These are phyloP conservation scores for Gossypium lobatum DNA, from an alignment of 441 rosid species.

Conservation along the genomic window DNA sequence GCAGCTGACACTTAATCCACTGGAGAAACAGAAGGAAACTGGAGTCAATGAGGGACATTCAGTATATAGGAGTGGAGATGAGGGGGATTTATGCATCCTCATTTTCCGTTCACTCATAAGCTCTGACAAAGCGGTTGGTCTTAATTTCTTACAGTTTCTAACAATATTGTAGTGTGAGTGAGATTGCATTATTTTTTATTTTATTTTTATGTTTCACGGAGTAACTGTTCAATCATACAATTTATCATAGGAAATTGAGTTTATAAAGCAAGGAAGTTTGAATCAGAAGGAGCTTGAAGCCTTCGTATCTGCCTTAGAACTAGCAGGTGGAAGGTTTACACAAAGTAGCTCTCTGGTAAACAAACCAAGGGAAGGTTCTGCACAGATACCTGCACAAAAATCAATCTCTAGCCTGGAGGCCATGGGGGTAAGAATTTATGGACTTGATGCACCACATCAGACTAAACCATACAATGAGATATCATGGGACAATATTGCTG, in stretches of 20 bases:
- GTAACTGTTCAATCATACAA: neutral
- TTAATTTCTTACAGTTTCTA: constrained; percentile 14
- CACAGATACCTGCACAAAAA: constrained; percentile 39
- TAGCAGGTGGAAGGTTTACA: constrained; percentile 52
- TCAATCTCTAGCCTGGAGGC: constrained; percentile 56
- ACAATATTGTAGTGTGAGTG: neutral
- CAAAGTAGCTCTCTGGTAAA: constrained; percentile 30
- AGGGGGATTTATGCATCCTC: constrained; percentile 64
- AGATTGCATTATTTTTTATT: neutral
- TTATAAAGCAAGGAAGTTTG: constrained; percentile 76
- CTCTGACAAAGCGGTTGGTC: constrained; percentile 59
- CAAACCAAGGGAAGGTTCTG: constrained; percentile 35
- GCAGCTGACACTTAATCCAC: constrained; percentile 69
- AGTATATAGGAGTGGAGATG: constrained; percentile 21
- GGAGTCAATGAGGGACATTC: constrained; percentile 29
- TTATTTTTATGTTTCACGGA: neutral
- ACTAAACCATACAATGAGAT: constrained; percentile 39
- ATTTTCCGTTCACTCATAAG: constrained; percentile 70
- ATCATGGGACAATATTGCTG: constrained; percentile 91
- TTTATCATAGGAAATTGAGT: constrained; percentile 76
- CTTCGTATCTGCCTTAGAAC: constrained; percentile 63
- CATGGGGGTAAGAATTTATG: constrained; percentile 89
- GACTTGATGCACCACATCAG: constrained; percentile 49
- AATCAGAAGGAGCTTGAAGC: constrained; percentile 72
- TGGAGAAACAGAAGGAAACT: constrained; percentile 40